Base-by-base conservation (phyloP, 169 alveolate species). In the Cyclospora cayetanensis region DNA sequence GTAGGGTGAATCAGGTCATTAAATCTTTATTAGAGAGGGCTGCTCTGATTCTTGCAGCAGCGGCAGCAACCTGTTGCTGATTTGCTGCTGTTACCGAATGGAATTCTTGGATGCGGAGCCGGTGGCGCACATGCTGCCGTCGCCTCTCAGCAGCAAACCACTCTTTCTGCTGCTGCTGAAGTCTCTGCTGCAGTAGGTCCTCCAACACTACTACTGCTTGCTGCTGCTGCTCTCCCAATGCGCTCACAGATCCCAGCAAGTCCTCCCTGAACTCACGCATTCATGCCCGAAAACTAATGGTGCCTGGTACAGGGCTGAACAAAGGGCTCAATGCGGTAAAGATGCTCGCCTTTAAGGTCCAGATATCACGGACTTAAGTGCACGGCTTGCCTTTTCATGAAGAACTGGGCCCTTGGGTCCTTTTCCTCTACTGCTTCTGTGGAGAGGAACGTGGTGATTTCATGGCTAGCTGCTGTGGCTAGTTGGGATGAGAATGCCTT, bases 391-490 rank as follows among this genome's bases (percentile, higher is more conserved):
- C 68, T 55, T 55, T 11, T 55, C 25, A 31, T 31, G 68, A 4
- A 55, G 4, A 55, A 55, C 35, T 55, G 68, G 2, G 68, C 15
- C 15, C 12, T 55, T 4, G 68, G 4, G 25, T 55, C 68, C 25
- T 25, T 4, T 4, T 55, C 68, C 25, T 55, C 68, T 4, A 55
- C 68, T 4, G 68, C 68, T 4, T 55, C 68, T 4, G 5, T 55
- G 2, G 68, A 4, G 20, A 55, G 68, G 15, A 22, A 55, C 2
- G 4, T 11, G 2, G 4, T 11, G 5, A 55, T 55, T 11, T 55
- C 68, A 22, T 55, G 68, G 68, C 68, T 55, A 55, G 68, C 68
- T 55, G 68, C 68, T 22, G 68, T 31, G 25, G 68, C 68, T 55
- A 55, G 68, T 31, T 55, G 68, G 68, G 35, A 22, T 22, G 68